These are phyloP conservation scores for Aphanocladium album DNA, from an alignment of 2,329 filamentous ascomycete species.

Conservation along the genomic window DNA sequence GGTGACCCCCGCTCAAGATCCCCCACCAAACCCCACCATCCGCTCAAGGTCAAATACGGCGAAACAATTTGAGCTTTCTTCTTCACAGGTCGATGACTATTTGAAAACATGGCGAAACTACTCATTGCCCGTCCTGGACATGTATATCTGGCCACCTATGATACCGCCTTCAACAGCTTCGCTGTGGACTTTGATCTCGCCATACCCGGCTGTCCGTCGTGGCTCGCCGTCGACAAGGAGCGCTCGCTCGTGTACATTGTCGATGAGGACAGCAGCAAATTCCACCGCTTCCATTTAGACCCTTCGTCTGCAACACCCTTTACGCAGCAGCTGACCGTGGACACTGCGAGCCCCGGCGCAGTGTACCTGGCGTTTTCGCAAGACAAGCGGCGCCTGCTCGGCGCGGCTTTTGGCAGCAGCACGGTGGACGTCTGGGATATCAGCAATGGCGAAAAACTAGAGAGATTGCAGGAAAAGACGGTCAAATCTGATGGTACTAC, in stretches of 20 bases:
- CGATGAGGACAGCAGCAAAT: constrained; percentile 39
- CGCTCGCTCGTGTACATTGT: constrained; percentile 38
- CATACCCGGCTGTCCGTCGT: constrained; percentile 38
- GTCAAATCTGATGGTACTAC: constrained; percentile 29
- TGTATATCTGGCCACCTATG: constrained; percentile 38
- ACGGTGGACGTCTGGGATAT: constrained; percentile 43
- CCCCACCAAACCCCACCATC: neutral
- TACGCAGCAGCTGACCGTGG: constrained; percentile 21
- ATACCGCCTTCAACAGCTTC: constrained; percentile 32
- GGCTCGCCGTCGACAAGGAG: constrained; percentile 39
- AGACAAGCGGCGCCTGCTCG: constrained; percentile 40
- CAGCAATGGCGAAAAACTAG: constrained; percentile 27
- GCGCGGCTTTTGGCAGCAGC: constrained; percentile 37
- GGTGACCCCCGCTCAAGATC: too few species aligned
- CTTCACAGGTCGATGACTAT: too few species aligned
- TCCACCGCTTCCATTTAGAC: constrained; percentile 37
- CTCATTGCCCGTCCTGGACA: constrained; percentile 37
- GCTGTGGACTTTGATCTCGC: constrained; percentile 27
- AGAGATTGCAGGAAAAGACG: constrained; percentile 31
- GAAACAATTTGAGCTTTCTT: too few species aligned
- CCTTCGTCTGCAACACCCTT: constrained; percentile 24
- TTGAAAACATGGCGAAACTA: constrained; percentile 23
- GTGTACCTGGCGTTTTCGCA: constrained; percentile 44
- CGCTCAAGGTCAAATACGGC: neutral
- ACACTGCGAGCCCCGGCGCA: constrained; percentile 36